phyloP scores from a whole-genome alignment of 2,329 filamentous ascomycete species.

The Chaetomium strumarium region DNA sequence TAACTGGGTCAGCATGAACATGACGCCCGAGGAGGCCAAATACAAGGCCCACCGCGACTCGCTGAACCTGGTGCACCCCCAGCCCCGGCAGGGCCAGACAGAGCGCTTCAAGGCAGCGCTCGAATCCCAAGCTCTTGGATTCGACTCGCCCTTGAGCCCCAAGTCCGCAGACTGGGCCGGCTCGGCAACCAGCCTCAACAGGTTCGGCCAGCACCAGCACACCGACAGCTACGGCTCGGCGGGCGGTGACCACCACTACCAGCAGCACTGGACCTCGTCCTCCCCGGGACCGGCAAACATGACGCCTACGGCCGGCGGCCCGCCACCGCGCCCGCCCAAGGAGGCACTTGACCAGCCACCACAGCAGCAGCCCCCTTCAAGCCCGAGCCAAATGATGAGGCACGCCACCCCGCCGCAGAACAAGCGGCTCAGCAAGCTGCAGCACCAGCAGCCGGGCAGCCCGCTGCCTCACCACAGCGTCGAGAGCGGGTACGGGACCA shows the following conservation, averaged over 20 bases:
- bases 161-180: constrained; percentile 57
- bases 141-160: constrained; percentile 54
- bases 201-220: constrained; percentile 41
- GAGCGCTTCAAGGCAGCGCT: constrained; percentile 68
- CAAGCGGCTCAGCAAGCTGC: constrained; percentile 44
- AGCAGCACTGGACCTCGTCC: constrained; percentile 43
- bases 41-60: constrained; percentile 79
- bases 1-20: constrained; percentile 37
- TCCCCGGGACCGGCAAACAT: constrained; percentile 32
- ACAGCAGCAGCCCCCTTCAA: constrained; percentile 8
- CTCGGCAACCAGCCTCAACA: constrained; percentile 53
- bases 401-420: constrained; percentile 42
- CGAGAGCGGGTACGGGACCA: constrained; percentile 49
- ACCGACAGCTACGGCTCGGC: constrained; percentile 44
- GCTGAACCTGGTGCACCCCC: constrained; percentile 71
- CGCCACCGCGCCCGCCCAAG: constrained; percentile 56
- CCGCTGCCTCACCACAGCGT: constrained; percentile 52
- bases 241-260: constrained; percentile 18
- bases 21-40: constrained; percentile 63
- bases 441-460: constrained; percentile 40
- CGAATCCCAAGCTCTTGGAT: constrained; percentile 67
- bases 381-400: constrained; percentile 25
- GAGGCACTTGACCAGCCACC: constrained; percentile 45
- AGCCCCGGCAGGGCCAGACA: constrained; percentile 67
- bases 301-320: constrained; percentile 26